Base-by-base conservation (phyloP, 805 yeast species). In the Monosporozyma solicola region DNA sequence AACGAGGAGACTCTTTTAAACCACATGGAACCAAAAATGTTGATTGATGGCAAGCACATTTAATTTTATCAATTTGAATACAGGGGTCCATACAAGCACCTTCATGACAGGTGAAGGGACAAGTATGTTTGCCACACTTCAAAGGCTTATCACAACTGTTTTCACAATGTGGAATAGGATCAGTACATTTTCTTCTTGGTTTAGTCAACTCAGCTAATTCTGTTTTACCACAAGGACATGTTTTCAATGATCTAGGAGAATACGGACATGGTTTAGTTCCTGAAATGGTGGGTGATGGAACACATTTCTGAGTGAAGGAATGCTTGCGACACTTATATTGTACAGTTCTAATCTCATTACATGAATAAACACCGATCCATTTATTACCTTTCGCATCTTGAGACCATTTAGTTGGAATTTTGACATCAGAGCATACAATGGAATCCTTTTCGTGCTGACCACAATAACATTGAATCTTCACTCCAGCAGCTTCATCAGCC, bases 151-250 rank as follows among this genome's bases (percentile, higher is more conserved):
- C 83, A 68, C 97, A 90, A 0, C 69, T 68, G 3, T 74, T 61
- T 6, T 75, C 82, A 71, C 97, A 90, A 9, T 83, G 80, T 3
- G 96, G 94, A 39, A 89, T 75, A 1, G 89, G 85, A 57, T 88
- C 96, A 1, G 85, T 74, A 68, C 97, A 90, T 32, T 74, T 69
- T 0, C 59, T 59, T 57, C 97, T 76, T 11, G 69, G 66, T 7
- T 64, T 57, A 7, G 67, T 70, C 13, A 77, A 54, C 0, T 72
- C 72, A 1, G 63, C 63, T 9, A 84, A 72, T 4, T 63, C 59
- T 2, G 81, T 76, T 61, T 84, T 82, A 1, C 96, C 96, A 73
- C 97, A 90, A 39, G 84, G 85, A 69, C 97, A 90, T 1, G 80
- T 77, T 29, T 72, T 78, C n/a, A 84, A 66, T 1, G 70, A 57